Conservation (phyloP, 1,139 yeast species). For the Eremothecium coryli region DNA sequence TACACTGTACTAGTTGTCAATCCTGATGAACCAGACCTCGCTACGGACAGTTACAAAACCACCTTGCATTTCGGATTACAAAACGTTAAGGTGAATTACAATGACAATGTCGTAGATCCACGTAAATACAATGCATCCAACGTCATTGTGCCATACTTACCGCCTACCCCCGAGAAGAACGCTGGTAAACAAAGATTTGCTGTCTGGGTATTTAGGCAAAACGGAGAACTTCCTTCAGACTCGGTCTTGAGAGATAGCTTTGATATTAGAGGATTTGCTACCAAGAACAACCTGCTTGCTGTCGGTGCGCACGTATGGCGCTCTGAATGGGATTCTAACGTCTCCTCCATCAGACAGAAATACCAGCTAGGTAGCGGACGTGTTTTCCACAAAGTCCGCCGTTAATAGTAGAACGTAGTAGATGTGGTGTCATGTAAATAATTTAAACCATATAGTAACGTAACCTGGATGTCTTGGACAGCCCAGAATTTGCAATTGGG, state of each 20-base stretch:
- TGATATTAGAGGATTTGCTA: slow-evolving; percentile 63
- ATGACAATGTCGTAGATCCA: slow-evolving; percentile 51
- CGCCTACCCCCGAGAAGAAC: slow-evolving; percentile 88
- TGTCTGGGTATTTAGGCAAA: slow-evolving; percentile 85
- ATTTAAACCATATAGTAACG: not conserved
- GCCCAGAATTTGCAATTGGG: not conserved
- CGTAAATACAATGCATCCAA: slow-evolving; percentile 36
- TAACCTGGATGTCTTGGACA: not conserved
- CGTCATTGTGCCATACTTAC: slow-evolving; percentile 44
- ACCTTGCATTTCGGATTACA: slow-evolving; percentile 71
- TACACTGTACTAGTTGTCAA: slow-evolving; percentile 78
- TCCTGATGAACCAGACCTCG: slow-evolving; percentile 83
- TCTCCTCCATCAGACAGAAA: slow-evolving; percentile 52
- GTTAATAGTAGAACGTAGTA: slow-evolving; percentile 10
- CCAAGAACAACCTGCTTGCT: slow-evolving; percentile 47
- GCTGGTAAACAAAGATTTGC: slow-evolving; percentile 73
- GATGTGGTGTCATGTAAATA: not conserved
- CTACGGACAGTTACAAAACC: slow-evolving; percentile 59
- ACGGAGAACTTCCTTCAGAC: slow-evolving; percentile 17
- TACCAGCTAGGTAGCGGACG: slow-evolving; percentile 69
- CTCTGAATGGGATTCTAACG: slow-evolving; percentile 71
- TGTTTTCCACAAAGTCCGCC: slow-evolving; percentile 54
- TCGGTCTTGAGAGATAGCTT: slow-evolving; percentile 40
- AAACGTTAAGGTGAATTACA: slow-evolving; percentile 55
- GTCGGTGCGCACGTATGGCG: slow-evolving; percentile 95